Conservation (phyloP, 352 stramenopile genomes). For the Phytophthora cryptogea region DNA sequence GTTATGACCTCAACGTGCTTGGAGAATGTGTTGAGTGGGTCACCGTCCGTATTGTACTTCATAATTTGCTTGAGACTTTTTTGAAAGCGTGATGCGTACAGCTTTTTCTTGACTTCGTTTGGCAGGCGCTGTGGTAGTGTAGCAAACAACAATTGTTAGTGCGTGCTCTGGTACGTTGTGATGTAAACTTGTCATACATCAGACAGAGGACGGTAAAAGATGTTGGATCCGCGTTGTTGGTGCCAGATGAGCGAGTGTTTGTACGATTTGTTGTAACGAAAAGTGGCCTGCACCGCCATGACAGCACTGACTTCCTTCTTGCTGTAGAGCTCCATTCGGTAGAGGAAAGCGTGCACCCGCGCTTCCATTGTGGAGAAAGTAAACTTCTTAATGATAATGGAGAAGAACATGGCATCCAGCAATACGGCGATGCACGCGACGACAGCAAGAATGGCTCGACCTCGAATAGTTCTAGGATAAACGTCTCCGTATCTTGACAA, state of each 20-base stretch:
- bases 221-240: conserved; percentile 46
- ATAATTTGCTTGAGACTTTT: conserved; percentile 74
- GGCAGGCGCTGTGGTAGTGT: conserved; percentile 48
- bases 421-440: conserved; percentile 38
- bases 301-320: conserved; percentile 71
- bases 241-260: conserved; percentile 69
- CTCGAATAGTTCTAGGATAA: conserved; percentile 30
- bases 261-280: conserved; percentile 72
- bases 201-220: conserved; percentile 62
- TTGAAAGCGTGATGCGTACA: conserved; percentile 70
- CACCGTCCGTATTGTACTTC: conserved; percentile 77
- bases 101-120: conserved; percentile 80
- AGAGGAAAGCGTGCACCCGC: conserved; percentile 66
- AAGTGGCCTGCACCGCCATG: conserved; percentile 70
- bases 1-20: conserved; percentile 81
- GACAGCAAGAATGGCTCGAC: conserved; percentile 35
- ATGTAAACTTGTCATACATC: conserved; percentile 35
- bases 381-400: conserved; percentile 67
- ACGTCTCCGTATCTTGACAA: conserved; percentile 50
- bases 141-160: conserved; percentile 7
- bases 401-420: conserved; percentile 56
- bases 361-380: conserved; percentile 66
- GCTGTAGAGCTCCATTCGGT: conserved; percentile 59
- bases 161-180: neutral
- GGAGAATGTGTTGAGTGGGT: conserved; percentile 66